A percentile compares a stretch with the other conserved stretches of the same genome.
These are phyloP conservation scores for Colletotrichum neosansevieriae DNA, from an alignment of 2,329 filamentous ascomycete genomes.

Conservation along the genomic window DNA sequence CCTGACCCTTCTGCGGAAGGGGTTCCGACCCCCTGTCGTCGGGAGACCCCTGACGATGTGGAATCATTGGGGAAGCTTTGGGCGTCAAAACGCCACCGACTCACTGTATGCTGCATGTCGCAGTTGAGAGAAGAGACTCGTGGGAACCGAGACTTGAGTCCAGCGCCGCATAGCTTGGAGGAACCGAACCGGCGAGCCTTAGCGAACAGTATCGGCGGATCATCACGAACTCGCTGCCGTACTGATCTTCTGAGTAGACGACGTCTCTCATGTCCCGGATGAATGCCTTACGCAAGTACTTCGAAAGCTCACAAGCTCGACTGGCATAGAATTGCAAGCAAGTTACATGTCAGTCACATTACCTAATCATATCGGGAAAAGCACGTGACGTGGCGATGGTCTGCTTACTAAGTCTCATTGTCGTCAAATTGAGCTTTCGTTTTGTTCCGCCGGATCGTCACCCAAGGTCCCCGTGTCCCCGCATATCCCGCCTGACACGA, in stretches of 20 bases:
- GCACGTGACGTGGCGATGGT: not conserved
- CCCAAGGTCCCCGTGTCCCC: constrained; percentile 2
- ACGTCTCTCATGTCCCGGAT: not conserved
- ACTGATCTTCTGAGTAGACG: not conserved
- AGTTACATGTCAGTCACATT: not conserved
- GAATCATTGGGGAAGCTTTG: constrained; percentile 24
- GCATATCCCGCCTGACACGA: constrained; percentile 30
- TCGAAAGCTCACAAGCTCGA: not conserved
- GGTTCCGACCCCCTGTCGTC: constrained; percentile 26
- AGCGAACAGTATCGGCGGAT: constrained; percentile 2
- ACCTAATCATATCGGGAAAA: fast-evolving
- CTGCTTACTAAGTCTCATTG: not conserved
- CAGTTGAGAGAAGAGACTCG: constrained; percentile 23
- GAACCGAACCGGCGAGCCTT: not conserved
- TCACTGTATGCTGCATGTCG: constrained; percentile 32
- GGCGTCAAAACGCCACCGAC: constrained; percentile 26
- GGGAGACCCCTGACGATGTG: constrained; percentile 27
- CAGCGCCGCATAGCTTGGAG: constrained; percentile 10
- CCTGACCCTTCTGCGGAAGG: constrained; percentile 17
- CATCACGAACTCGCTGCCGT: constrained; percentile 8
- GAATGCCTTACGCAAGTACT: not conserved
- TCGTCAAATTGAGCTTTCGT: not conserved
- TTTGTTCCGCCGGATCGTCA: not conserved
- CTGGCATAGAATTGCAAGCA: not conserved
- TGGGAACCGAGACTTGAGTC: constrained; percentile 13